Percentiles rank a stretch among this genome's conserved stretches.
Conservation (phyloP, 2,329 filamentous ascomycete species). For the Hypoxylon sp. region DNA sequence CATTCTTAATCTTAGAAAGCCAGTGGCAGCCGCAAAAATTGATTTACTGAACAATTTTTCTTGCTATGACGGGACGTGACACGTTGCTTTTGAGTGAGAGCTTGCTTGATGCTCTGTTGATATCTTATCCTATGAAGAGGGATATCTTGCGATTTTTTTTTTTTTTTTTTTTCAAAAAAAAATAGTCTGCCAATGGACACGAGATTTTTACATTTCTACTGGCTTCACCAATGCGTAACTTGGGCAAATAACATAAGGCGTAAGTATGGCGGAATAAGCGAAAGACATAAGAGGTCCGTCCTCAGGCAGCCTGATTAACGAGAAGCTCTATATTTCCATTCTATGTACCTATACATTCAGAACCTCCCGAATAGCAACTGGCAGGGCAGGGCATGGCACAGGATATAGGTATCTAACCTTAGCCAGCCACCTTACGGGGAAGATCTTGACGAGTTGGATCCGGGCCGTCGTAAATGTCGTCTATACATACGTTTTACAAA, state of each 20-base stretch:
- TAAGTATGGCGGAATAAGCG: background rate
- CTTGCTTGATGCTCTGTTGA: background rate
- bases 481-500: too few species aligned
- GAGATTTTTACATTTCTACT: background rate
- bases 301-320: background rate
- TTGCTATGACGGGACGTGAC: background rate
- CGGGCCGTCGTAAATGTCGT: too few species aligned
- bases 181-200: background rate
- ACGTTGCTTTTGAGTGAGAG: background rate
- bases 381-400: too few species aligned
- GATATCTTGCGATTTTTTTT: background rate
- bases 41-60: conserved; percentile 36
- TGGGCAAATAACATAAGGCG: background rate
- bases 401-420: too few species aligned
- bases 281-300: background rate
- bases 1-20: conserved; percentile 45
- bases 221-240: background rate
- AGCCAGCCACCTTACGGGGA: too few species aligned
- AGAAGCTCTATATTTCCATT: too few species aligned
- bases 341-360: too few species aligned
- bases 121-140: background rate
- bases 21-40: conserved; percentile 46
- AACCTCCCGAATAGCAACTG: too few species aligned
- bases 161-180: too few species aligned
- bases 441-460: too few species aligned